Base-by-base conservation (phyloP, 371 early-diverging fungal species). In the Globomyces sp. region DNA sequence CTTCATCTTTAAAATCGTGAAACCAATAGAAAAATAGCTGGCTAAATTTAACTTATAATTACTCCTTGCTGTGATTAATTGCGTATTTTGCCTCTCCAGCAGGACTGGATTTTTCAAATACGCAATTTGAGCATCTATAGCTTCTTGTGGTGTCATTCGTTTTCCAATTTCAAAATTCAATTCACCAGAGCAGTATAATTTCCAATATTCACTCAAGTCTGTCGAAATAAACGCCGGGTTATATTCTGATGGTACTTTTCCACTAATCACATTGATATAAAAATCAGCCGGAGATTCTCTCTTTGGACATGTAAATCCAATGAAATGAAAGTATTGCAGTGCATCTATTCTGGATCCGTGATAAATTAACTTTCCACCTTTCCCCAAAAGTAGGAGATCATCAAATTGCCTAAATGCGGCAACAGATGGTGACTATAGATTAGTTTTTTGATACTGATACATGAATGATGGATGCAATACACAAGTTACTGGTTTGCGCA, bases 381-480 rank as follows among this genome's bases (percentile, higher is more conserved):
- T 80, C 34, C 86, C 83, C 3, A 90, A 74, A 42, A 90, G 55
- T 8, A 90, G 68, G 37, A 90, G 53, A 66, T 90, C 89, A 67
- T 90, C 89, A 53, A 77, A 74, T 60, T 78, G 72, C 24, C 72
- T 69, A 39, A 86, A 86, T 8, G 86, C 77, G 49, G 78, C 78
- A n/a, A 88, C 84, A 8, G 85, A 85, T 0, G 92, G 91, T 48
- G 88, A 88, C 71, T 91, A 90, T 49, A 91, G 84, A 4, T 90
- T 87, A 39, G 88, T 82, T 5, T 96, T 65, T 89, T 71, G 37
- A 96, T 95, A 65, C 96, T 90, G 41, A 88, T 86, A 5, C 96
- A 86, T 2, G 98, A 98, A 70, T 97, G 77, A 73, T 98, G 98
- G 50, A 99, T 94, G 9, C 1, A 97, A 81, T 45, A 97, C 85